Evolutionary conservation across 2,329 filamentous ascomycete genomes (phyloP), one percentile per base, ranked within the genome.

Genomic region (Colletotrichum trifolii): DNA sequence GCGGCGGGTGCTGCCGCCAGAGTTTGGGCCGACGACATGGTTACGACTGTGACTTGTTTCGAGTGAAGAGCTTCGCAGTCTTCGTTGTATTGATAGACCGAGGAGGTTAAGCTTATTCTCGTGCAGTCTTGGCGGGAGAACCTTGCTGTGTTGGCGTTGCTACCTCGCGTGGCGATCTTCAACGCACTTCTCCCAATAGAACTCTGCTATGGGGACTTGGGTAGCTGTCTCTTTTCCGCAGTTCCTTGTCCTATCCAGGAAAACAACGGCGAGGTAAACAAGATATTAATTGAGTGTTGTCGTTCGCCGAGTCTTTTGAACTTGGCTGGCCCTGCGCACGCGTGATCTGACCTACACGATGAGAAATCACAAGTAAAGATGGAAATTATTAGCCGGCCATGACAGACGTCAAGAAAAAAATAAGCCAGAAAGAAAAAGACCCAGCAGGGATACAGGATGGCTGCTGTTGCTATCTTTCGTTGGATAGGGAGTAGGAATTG

Each of bases 241-340:
- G 25, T 25, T 5, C 25, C 25, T 25, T 25, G 25, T 25, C 25
- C 25, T 25, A 25, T 25, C 25, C 25, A 4, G 25, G 25, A 25
- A 25, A 15, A n/a, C 17, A 43, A 34, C 43, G 52, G 34, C 25
- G 35, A 17, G 46, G 39, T 10, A 10, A 25, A 52, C 62, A 53
- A 52, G 36, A 62, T 17, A 62, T 62, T 53, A 53, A 62, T 62
- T 53, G 46, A 40, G 13, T 49, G 50, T 36, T 15, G 25, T 25
- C 3, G 3, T 25, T 25, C 25, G 25, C 5, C 1, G 4, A 25
- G 25, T 5, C 25, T 5, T 5, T 25, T 25, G 25, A 25, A 25
- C 25, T 25, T 25, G 25, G 25, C 25, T 25, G 25, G 25, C 25
- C 25, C 25, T 25, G 25, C 4, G 25, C 25, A 25, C 4, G 25